Evolutionary conservation across 805 yeast genomes (phyloP).

Genomic region (Candida michaelii): DNA sequence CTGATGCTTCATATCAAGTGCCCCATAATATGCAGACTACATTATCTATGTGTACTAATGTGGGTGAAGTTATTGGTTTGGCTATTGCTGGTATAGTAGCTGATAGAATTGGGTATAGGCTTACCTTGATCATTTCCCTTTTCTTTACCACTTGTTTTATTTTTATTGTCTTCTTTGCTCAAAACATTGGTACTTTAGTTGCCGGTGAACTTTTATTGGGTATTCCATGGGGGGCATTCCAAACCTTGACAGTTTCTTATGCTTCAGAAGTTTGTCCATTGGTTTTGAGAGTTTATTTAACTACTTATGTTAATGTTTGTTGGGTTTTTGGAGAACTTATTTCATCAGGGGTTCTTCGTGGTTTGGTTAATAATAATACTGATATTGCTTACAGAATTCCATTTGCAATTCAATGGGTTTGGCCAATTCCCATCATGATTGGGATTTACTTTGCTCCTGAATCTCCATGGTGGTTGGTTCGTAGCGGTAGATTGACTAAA

Average conservation of each 20-base stretch:
- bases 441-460: slow-evolving; percentile 51
- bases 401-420: slow-evolving; percentile 60
- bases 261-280: slow-evolving; percentile 60
- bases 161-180: slow-evolving; percentile 49
- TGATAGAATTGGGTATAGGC: slow-evolving; percentile 47
- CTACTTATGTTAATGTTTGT: slow-evolving; percentile 50
- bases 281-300: slow-evolving; percentile 47
- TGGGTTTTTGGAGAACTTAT: slow-evolving; percentile 60
- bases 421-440: slow-evolving; percentile 50
- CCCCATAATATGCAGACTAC: slow-evolving; percentile 38
- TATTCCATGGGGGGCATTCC: slow-evolving; percentile 55
- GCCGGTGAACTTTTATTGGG: slow-evolving; percentile 46
- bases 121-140: slow-evolving; percentile 32
- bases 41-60: slow-evolving; percentile 30
- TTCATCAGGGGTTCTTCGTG: slow-evolving; percentile 50
- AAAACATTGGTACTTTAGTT: slow-evolving; percentile 34
- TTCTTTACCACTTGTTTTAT: slow-evolving; percentile 33
- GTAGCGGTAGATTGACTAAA: slow-evolving; percentile 37
- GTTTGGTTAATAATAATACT: slow-evolving; percentile 22
- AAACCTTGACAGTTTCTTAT: slow-evolving; percentile 49
- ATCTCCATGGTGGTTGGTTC: slow-evolving; percentile 57
- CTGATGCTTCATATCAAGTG: slow-evolving; percentile 22
- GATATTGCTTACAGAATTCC: slow-evolving; percentile 49
- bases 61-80: slow-evolving; percentile 48
- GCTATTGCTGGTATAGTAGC: slow-evolving; percentile 43